Conservation (phyloP, 225 moss, liverwort and hornwort genomes). For the Pleurozium schreberi region DNA sequence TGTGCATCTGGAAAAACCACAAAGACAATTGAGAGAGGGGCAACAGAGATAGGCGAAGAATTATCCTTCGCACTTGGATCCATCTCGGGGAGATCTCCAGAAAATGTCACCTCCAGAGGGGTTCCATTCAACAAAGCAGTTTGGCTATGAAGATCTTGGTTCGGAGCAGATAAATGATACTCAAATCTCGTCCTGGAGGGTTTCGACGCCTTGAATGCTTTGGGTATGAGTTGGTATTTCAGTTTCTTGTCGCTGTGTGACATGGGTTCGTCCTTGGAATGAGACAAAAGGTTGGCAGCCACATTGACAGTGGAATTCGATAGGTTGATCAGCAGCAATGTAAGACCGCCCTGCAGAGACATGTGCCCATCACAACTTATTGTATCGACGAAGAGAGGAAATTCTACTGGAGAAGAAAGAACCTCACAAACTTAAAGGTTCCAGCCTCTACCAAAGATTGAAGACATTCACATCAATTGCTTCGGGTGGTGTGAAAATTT, state of each 20-base stretch:
- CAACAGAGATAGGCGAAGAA: conserved; percentile 40
- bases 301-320: conserved; percentile 51
- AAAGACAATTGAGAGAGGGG: conserved; percentile 54
- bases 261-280: not conserved
- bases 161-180: conserved; percentile 56
- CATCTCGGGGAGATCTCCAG: conserved; percentile 42
- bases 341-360: conserved; percentile 54
- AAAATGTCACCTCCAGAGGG: conserved; percentile 31
- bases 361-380: not conserved
- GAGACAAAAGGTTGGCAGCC: conserved; percentile 12
- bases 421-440: not conserved
- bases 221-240: conserved; percentile 11
- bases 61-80: conserved; percentile 19
- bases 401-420: not conserved
- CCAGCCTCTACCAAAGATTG: not conserved
- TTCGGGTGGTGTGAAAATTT: not conserved
- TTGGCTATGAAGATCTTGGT: conserved; percentile 43
- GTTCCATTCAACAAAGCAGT: conserved; percentile 50
- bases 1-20: conserved; percentile 36
- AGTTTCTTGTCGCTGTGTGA: not conserved
- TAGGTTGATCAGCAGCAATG: conserved; percentile 64
- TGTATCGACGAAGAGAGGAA: not conserved
- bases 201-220: not conserved
- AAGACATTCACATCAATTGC: not conserved
- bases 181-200: conserved; percentile 24